These are phyloP conservation scores for Cercospora zeina DNA, from an alignment of 2,329 filamentous ascomycete genomes.

Conservation along the genomic window DNA sequence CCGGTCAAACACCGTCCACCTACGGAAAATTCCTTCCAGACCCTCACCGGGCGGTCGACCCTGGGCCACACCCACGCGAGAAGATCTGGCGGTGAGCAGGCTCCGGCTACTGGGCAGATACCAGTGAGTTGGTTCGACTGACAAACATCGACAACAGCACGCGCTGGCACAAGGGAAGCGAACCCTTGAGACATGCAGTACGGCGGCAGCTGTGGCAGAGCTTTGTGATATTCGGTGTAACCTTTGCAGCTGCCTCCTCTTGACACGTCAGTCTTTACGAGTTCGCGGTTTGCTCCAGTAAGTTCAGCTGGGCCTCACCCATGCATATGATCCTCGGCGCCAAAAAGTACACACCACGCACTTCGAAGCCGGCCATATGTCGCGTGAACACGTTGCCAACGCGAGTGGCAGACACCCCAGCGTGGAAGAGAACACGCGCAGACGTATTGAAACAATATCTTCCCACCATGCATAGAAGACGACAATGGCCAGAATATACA, in stretches of 20 bases:
- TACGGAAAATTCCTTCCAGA: background rate
- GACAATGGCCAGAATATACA: background rate
- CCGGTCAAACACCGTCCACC: background rate
- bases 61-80: background rate
- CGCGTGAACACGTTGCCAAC: background rate
- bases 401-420: background rate
- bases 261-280: background rate
- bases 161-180: background rate
- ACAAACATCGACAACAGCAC: background rate
- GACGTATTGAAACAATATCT: background rate
- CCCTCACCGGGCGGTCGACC: constrained; percentile 1
- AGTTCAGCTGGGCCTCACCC: constrained; percentile 2
- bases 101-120: background rate
- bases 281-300: background rate
- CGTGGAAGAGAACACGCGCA: background rate
- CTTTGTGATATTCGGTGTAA: background rate
- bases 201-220: background rate
- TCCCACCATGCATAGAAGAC: background rate
- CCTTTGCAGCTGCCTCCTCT: background rate
- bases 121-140: constrained; percentile 8
- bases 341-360: background rate
- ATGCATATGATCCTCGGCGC: constrained; percentile 4
- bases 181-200: background rate
- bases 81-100: constrained; percentile 2
- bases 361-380: constrained; percentile 1